These are phyloP conservation scores for Holtermanniella nyarrowii DNA, from an alignment of 768 basidiomycete species.

Conservation along the genomic window DNA sequence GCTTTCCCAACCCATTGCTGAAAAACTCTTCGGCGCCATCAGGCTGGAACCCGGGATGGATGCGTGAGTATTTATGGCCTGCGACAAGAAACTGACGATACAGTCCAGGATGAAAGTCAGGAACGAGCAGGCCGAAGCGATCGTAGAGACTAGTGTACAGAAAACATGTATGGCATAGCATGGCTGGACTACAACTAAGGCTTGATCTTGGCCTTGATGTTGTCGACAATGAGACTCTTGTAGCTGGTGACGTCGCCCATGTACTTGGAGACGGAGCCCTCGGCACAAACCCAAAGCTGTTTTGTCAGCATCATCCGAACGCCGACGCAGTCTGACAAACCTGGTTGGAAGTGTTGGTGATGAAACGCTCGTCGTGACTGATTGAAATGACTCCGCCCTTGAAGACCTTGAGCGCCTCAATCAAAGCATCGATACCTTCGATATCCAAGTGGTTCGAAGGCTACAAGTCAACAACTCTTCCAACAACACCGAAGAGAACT, in stretches of 20 bases:
- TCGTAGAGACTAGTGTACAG: neutral
- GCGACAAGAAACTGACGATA: neutral
- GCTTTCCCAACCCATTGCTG: constrained; percentile 82
- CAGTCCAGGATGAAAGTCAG: constrained; percentile 21
- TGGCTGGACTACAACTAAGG: constrained; percentile 1
- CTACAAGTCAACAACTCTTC: constrained; percentile 42
- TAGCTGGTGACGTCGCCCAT: constrained; percentile 81
- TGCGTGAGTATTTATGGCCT: constrained; percentile 17
- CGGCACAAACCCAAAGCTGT: constrained; percentile 87
- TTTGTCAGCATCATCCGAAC: constrained; percentile 9
- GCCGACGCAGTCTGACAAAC: constrained; percentile 42
- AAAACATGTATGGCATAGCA: neutral
- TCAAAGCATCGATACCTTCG: constrained; percentile 91
- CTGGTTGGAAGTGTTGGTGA: constrained; percentile 77
- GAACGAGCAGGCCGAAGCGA: constrained; percentile 22
- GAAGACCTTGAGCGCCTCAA: constrained; percentile 62
- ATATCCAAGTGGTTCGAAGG: constrained; percentile 96
- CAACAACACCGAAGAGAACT: too few relatives aligned
- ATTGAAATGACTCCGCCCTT: constrained; percentile 71
- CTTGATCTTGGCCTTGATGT: constrained; percentile 49
- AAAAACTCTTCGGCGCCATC: constrained; percentile 4
- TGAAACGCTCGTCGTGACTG: constrained; percentile 84
- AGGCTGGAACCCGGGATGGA: constrained; percentile 34
- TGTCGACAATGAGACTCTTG: constrained; percentile 74
- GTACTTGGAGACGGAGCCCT: constrained; percentile 70